A percentile compares a stretch with the other conserved stretches of the same genome.
Conservation (phyloP, 805 yeast species). For the Priceomyces fermenticarens region DNA sequence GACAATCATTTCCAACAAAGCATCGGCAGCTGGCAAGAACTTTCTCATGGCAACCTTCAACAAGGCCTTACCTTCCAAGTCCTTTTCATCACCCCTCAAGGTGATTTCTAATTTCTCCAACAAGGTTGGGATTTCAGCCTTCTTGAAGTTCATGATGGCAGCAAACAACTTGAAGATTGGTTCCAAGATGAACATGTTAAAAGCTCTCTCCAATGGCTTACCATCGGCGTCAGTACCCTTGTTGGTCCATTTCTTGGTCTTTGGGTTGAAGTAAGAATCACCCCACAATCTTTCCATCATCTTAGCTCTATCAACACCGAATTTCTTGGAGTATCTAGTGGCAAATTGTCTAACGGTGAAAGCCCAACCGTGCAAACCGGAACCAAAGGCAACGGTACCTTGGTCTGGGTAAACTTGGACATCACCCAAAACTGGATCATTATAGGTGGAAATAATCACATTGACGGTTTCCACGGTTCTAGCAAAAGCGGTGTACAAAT, state of each 20-base stretch:
- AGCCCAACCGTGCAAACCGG: conserved; percentile 99
- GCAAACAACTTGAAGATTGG: conserved; percentile 97
- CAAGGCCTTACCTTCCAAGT: conserved; percentile 97
- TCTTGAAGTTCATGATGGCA: conserved; percentile 98
- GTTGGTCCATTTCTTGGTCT: conserved; percentile 99
- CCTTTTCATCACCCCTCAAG: conserved; percentile 96
- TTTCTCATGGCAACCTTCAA: conserved; percentile 98
- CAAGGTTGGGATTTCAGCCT: conserved; percentile 90
- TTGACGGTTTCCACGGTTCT: conserved; percentile 99
- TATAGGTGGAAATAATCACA: conserved; percentile 95
- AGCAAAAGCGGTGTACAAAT: conserved; percentile 94
- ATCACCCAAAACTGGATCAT: conserved; percentile 89
- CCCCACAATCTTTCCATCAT: conserved; percentile 99
- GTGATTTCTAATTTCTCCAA: conserved; percentile 89
- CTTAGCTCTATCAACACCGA: conserved; percentile 97
- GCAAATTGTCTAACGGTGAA: conserved; percentile 99
- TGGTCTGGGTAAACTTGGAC: conserved; percentile 97
- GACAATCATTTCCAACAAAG: conserved; percentile 97
- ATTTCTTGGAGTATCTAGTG: conserved; percentile 95
- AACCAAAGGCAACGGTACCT: conserved; percentile 99
- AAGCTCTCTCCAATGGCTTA: conserved; percentile 95
- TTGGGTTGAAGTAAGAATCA: conserved; percentile 99
- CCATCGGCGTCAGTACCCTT: conserved; percentile 95
- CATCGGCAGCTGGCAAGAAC: conserved; percentile 99
- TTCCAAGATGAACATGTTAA: conserved; percentile 98